Evolutionary conservation across 2,329 filamentous ascomycete species (phyloP), one percentile per base, ranked within the genome.

Genomic region (Xylariaceae sp.): DNA sequence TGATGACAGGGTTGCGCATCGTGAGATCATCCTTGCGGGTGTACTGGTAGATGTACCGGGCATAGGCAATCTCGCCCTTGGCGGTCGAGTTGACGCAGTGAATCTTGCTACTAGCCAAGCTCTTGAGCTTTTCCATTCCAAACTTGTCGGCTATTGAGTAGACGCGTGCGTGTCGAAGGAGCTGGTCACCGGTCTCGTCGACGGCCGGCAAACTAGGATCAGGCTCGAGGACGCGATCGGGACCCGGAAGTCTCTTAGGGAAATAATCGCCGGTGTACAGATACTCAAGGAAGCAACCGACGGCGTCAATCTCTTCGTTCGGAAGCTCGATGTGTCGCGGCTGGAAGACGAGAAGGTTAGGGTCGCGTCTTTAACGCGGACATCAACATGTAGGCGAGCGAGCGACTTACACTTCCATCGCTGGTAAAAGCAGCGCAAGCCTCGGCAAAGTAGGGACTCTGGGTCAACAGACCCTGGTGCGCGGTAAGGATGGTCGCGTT

Each of bases 231-330:
- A 78, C 74, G 41, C 84, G 84, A 63, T 85, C 41, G 22, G 41
- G 79, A 49, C 83, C 81, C 15, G 79, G 71, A 13, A 85, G 68
- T 64, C 84, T 82, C 62, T 79, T 79, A 18, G 90, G 89, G 73
- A 92, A 95, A 78, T 96, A 94, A 73, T 95, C 88, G 68, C 81
- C 81, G 1, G 88, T 92, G 73, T 95, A 95, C 49, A 92, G 83
- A 69, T 83, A 95, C 70, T 94, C 87, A 63, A 94, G 80, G 63
- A 92, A 89, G 69, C 85, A 89, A 56, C 87, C 85, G 51, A 89
- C 84, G 19, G 88, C 85, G 60, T 89, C 85, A 43, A 88, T 71
- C 63, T 89, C 80, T 62, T 89, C 86, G 59, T 79, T 73, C 1
- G 77, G 67, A 21, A 95, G 84, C 54, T 86, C 74, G 56, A 96